Conservation (phyloP, 495 filamentous ascomycete species). For the Aspergillus campestris region DNA sequence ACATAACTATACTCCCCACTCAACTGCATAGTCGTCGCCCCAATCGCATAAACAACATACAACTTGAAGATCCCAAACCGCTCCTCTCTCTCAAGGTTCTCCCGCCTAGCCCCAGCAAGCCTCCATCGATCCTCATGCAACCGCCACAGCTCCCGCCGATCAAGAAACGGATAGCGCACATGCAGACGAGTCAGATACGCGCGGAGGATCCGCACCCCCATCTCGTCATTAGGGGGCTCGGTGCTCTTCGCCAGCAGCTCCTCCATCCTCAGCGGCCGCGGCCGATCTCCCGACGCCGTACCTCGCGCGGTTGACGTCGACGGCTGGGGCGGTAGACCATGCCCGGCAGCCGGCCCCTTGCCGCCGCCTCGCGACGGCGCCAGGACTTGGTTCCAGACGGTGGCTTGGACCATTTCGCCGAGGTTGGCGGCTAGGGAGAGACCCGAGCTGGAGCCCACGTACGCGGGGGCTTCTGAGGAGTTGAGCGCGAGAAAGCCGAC, state of each 20-base stretch:
- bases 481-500: slow-evolving; percentile 44
- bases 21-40: slow-evolving; percentile 39
- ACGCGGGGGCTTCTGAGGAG: slow-evolving; percentile 39
- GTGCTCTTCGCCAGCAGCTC: slow-evolving; percentile 35
- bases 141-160: slow-evolving; percentile 35
- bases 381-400: slow-evolving; percentile 44
- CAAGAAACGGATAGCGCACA: slow-evolving; percentile 43
- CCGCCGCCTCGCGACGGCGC: slow-evolving; percentile 19
- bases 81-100: slow-evolving; percentile 30
- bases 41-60: slow-evolving; percentile 46
- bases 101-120: slow-evolving; percentile 32
- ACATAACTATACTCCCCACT: slow-evolving; percentile 40
- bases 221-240: slow-evolving; percentile 41
- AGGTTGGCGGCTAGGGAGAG: slow-evolving; percentile 40
- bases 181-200: slow-evolving; percentile 40
- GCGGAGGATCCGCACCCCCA: slow-evolving; percentile 37
- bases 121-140: slow-evolving; percentile 37
- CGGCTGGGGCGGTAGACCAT: slow-evolving; percentile 5
- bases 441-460: slow-evolving; percentile 46
- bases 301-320: slow-evolving; percentile 2
- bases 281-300: slow-evolving; percentile 3
- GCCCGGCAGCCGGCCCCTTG: no score
- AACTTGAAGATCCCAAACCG: slow-evolving; percentile 44
- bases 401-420: slow-evolving; percentile 47
- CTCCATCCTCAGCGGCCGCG: slow-evolving; percentile 24